Percentiles rank a stretch among this genome's conserved stretches.
Conservation (phyloP, 108 stramenopile genomes). For the Seminavis robusta region DNA sequence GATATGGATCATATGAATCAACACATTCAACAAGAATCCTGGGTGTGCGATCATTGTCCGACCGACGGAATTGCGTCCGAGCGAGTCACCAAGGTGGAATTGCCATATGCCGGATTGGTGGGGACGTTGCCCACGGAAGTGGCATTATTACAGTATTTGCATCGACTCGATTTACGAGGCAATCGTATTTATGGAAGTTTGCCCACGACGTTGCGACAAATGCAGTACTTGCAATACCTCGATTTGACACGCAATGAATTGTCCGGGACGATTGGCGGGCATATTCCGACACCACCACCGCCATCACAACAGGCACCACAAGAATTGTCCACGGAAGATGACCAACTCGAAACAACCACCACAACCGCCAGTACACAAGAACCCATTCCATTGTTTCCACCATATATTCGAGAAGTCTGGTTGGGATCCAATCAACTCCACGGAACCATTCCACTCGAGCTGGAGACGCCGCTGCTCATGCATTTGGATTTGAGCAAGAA, state of each 20-base stretch:
- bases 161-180: conserved; percentile 7
- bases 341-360: conserved; percentile 42
- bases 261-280: not conserved
- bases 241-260: conserved; percentile 18
- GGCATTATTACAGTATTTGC: conserved; percentile 20
- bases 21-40: not conserved
- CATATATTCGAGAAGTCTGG: conserved; percentile 1
- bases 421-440: conserved; percentile 8
- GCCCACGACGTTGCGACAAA: conserved; percentile 21
- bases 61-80: not conserved
- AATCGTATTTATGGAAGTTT: conserved; percentile 33
- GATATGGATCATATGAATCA: not conserved
- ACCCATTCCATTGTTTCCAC: not conserved
- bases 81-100: conserved; percentile 29
- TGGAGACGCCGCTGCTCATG: not conserved
- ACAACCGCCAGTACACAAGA: conserved; percentile 9
- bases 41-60: not conserved
- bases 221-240: conserved; percentile 21
- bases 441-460: conserved; percentile 16
- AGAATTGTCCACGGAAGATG: not conserved
- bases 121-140: conserved; percentile 28
- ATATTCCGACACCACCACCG: too few relatives aligned
- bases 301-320: not conserved
- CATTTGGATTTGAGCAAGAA: conserved; percentile 14
- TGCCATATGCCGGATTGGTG: conserved; percentile 10